Conservation (phyloP, 176 grass and related monocot genomes). For the Guadua angustifolia region DNA sequence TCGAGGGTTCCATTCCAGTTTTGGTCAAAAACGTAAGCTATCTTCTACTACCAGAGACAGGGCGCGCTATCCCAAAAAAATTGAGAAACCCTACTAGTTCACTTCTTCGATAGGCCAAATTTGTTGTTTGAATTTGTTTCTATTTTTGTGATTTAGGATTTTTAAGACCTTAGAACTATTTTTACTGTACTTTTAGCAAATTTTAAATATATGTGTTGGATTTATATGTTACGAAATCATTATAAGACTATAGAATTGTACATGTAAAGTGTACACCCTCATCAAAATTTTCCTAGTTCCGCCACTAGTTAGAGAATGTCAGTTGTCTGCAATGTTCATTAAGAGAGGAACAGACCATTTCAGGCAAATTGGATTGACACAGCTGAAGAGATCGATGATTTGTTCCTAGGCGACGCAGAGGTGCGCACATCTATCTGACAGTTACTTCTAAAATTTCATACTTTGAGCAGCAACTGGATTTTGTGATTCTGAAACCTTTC, state of each 20-base stretch:
- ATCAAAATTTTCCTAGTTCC: too few relatives aligned
- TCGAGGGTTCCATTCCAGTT: conserved; percentile 83
- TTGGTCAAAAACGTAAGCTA: conserved; percentile 80
- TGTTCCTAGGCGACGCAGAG: conserved; percentile 94
- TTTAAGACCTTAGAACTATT: too few relatives aligned
- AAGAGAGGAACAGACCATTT: conserved; percentile 47
- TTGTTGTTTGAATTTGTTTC: too few relatives aligned
- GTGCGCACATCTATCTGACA: conserved; percentile 24
- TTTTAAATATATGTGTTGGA: too few relatives aligned
- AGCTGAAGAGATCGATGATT: conserved; percentile 84
- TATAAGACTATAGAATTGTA: too few relatives aligned
- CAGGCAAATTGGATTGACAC: conserved; percentile 87
- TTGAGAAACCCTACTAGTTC: too few relatives aligned
- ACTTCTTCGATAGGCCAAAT: too few relatives aligned
- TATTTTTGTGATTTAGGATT: too few relatives aligned
- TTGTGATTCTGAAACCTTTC: not conserved
- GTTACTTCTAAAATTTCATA: not conserved
- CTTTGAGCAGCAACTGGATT: not conserved
- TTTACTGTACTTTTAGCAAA: too few relatives aligned
- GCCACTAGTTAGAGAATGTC: not conserved
- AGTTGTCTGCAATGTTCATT: conserved; percentile 34
- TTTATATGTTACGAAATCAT: too few relatives aligned
- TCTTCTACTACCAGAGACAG: not conserved
- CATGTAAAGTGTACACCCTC: too few relatives aligned
- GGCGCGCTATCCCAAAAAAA: too few relatives aligned